Conservation (phyloP, 2,329 filamentous ascomycete species). For the Paracorniculantispora psalliotae region DNA sequence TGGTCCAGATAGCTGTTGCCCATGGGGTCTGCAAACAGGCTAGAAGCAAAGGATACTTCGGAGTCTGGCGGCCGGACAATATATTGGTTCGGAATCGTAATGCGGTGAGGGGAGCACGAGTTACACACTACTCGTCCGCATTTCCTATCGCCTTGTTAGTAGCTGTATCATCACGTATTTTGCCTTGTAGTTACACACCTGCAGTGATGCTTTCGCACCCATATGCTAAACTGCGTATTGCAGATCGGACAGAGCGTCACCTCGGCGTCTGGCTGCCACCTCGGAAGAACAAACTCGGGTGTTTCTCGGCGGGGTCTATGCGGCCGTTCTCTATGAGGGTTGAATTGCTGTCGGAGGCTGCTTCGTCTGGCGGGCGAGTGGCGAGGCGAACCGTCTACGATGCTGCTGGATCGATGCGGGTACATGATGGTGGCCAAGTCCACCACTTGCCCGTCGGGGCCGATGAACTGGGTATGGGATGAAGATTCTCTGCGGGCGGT, state of each 20-base stretch:
- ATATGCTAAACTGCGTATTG: conserved; percentile 70
- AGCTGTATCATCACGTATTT: background rate
- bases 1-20: conserved; percentile 37
- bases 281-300: conserved; percentile 56
- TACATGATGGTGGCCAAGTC: conserved; percentile 6
- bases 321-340: background rate
- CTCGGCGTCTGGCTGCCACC: conserved; percentile 85
- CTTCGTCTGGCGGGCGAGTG: background rate
- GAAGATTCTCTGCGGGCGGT: background rate
- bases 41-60: conserved; percentile 34
- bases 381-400: background rate
- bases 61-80: conserved; percentile 71
- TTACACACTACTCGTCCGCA: conserved; percentile 90
- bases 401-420: background rate
- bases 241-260: conserved; percentile 84
- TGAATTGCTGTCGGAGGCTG: background rate
- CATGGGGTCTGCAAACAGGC: conserved; percentile 34
- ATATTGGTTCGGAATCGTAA: conserved; percentile 89
- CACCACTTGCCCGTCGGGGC: background rate
- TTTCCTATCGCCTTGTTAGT: conserved; percentile 51
- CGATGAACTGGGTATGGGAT: background rate
- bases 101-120: conserved; percentile 85
- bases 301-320: conserved; percentile 7
- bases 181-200: conserved; percentile 45
- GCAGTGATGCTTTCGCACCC: conserved; percentile 90